Evolutionary conservation across 2,329 filamentous ascomycete species (phyloP).

Genomic region (Microcyclospora pomicola): DNA sequence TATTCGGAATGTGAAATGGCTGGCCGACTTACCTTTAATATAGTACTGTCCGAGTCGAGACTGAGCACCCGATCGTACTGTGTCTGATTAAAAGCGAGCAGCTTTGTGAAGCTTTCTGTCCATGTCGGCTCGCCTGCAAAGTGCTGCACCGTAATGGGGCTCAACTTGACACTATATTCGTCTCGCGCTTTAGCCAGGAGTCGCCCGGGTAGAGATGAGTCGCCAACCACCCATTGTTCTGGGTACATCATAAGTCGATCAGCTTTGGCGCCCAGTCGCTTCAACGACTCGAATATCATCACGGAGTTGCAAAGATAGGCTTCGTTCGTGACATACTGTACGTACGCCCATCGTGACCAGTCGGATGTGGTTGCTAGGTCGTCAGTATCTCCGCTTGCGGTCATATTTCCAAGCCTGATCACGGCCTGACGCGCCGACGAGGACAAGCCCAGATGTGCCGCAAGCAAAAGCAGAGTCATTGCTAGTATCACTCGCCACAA

Average conservation of each 20-base stretch:
- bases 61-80: slow-evolving; percentile 44
- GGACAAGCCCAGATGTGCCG: too few species aligned
- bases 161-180: slow-evolving; percentile 34
- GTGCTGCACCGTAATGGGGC: slow-evolving; percentile 27
- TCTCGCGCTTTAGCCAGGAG: slow-evolving; percentile 35
- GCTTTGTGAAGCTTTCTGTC: slow-evolving; percentile 52
- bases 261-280: slow-evolving; percentile 27
- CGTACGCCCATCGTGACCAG: slow-evolving; percentile 31
- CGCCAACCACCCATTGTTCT: slow-evolving; percentile 15
- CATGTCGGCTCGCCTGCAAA: slow-evolving; percentile 35
- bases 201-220: slow-evolving; percentile 20
- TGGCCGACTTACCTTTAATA: too few species aligned
- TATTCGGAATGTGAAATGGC: too few species aligned
- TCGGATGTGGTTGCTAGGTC: too few species aligned
- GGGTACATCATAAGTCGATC: slow-evolving; percentile 33
- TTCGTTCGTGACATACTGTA: slow-evolving; percentile 30
- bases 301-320: slow-evolving; percentile 33
- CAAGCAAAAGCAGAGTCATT: too few species aligned
- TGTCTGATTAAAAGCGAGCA: slow-evolving; percentile 52
- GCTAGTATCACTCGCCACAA: too few species aligned
- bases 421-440: background rate
- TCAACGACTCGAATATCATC: slow-evolving; percentile 30
- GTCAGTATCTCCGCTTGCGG: background rate
- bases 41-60: slow-evolving; percentile 49
- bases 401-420: background rate